Percentiles rank a stretch among this genome's conserved stretches.
These are phyloP conservation scores for Lasiosphaeria hispida DNA, from an alignment of 495 filamentous ascomycete genomes.

Conservation along the genomic window DNA sequence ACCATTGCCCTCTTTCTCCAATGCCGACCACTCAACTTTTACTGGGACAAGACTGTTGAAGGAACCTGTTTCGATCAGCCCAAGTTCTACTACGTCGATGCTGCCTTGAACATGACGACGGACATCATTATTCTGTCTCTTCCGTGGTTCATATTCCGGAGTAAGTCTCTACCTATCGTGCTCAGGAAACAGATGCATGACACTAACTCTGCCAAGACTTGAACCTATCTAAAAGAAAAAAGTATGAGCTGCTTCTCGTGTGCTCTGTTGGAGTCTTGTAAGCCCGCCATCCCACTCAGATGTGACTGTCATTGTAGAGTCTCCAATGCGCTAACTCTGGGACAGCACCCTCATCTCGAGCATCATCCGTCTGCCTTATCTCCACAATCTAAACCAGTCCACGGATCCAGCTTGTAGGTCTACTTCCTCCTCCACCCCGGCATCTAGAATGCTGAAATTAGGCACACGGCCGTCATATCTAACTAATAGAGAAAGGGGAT, in stretches of 20 bases:
- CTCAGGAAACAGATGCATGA: not conserved
- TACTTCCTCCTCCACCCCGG: not conserved
- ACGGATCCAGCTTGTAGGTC: constrained; percentile 10
- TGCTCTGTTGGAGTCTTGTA: constrained; percentile 14
- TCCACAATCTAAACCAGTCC: constrained; percentile 11
- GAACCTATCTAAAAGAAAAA: constrained; percentile 7
- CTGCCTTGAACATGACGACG: constrained; percentile 9
- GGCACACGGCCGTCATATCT: not conserved
- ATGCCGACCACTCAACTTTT: constrained; percentile 7
- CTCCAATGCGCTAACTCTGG: not conserved
- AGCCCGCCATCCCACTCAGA: not conserved
- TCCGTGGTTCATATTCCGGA: constrained; percentile 10
- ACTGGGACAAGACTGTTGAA: constrained; percentile 9
- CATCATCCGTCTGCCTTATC: constrained; percentile 7
- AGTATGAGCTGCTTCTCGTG: constrained; percentile 1
- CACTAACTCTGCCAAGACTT: not conserved
- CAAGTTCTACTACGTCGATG: constrained; percentile 11
- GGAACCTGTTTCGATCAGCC: constrained; percentile 9
- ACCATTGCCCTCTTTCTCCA: constrained; percentile 12
- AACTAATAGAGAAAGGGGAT: constrained; percentile 2
- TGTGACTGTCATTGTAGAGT: not conserved
- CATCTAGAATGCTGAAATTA: too few species aligned
- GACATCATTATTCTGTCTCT: constrained; percentile 6
- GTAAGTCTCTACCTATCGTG: not conserved
- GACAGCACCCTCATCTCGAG: constrained; percentile 12